Base-by-base conservation (phyloP, 176 grass and related monocot genomes). In the Aechmea fasciata region DNA sequence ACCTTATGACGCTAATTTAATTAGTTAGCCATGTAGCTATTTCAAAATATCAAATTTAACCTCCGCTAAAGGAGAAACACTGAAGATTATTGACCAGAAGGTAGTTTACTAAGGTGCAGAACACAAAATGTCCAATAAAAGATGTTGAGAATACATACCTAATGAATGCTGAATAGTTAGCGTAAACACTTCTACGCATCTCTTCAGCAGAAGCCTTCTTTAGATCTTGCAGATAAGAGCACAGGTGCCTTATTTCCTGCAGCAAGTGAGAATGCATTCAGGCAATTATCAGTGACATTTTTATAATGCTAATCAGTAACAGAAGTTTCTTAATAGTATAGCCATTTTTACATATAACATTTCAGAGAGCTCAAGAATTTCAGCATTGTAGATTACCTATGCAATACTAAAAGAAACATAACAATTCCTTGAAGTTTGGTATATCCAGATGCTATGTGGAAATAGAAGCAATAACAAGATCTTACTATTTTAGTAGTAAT, bases 201-300 rank as follows among this genome's bases (percentile, higher is more conserved):
- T 97, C 94, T 85, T 97, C 94, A 63, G 94, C 89, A 10, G 94
- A 97, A 83, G 94, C 94, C 71, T 97, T 97, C 79, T 97, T 97
- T 68, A 97, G 69, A 69, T 97, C 94, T 92, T 93, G 94, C 69
- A 97, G 79, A 79, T 93, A 93, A 63, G 87, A 92, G 71, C 86
- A 87, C 68, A 92, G 48, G 49, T 90, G 81, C 65, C 86, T 85
- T 85, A 97, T 97, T 85, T 97, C 94, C 89, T 97, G 85, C 7
- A 47, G 13, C 70, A 63, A 76, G 52, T 55, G 20, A 18, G 20
- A 15, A 61, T 61, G 55, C 15, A 61, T 61, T 61, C 55, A 61
- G 55, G 22, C 55, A 9, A 61, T 19, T 61, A 61, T 61, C 55
- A 61, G 55, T 19, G 7, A 19, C 13, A 61, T 22, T 61, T 15